Base-by-base conservation (phyloP, 108 stramenopile species). In the Tribonema minus region DNA sequence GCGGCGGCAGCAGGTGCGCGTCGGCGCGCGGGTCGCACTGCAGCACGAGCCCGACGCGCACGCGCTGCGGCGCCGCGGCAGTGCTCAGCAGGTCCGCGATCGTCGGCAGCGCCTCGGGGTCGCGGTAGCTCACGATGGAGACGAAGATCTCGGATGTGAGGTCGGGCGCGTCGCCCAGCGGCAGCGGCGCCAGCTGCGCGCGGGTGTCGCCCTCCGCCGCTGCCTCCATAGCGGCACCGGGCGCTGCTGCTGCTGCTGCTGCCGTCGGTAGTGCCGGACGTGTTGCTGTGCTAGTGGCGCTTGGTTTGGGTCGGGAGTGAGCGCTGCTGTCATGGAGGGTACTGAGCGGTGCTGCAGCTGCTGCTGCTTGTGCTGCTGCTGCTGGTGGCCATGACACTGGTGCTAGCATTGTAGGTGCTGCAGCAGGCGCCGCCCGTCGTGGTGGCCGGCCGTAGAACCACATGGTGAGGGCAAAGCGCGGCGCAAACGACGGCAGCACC, bases 121-220 rank as follows among this genome's bases (percentile, higher is more conserved):
- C 93, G 15, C 93, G 88, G 64, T 90, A 94, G 59, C 90, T 84
- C 27, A 90, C 91, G 46, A 94, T 88, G 46, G 90, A 86, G 7
- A 94, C 92, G 84, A 94, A 93, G 34, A 94, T 92, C 15, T 82
- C 35, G 71, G 64, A 65, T 67, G 28, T 26, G 63, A 15, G 0
- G 63, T 3, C 30, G 31, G 3, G 63, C 3, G 36, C 61, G 3
- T 3, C 15, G 26, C 36, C 6, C 3, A 36, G 30, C 37, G 76
- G 76, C 4, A 76, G 35, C 37, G 67, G 60, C 5, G 33, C 54
- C 28, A 76, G 66, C 25, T 58, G 59, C 2, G 31, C 58, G 37
- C 76, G 76, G 15, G 65, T 76, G 67, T 76, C 76, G 7, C 67
- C 66, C 46, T 34, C 59, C 61, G 61, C 27, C 61, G n/a, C 29